These are phyloP conservation scores for Camellia japonica DNA, from an alignment of 148 eudicot species.

Conservation along the genomic window DNA sequence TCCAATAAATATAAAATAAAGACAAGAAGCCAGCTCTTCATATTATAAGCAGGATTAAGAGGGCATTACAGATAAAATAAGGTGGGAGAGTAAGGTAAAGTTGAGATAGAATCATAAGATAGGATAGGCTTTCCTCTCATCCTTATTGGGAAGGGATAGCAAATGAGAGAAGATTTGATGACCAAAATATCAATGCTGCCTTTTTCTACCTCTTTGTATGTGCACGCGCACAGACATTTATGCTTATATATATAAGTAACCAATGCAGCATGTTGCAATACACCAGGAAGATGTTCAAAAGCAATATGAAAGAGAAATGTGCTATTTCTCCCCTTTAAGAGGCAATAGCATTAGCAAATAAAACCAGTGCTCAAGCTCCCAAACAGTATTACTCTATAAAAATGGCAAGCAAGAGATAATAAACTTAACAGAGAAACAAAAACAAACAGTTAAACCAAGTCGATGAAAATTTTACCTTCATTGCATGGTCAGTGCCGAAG, in stretches of 20 bases:
- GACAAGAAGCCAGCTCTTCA: neutral
- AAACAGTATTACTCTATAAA: no score
- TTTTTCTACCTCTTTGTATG: neutral
- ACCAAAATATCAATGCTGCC: neutral
- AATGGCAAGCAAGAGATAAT: neutral
- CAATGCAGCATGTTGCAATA: neutral
- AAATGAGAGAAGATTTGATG: neutral
- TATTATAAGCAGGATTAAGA: neutral
- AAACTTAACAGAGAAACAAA: neutral
- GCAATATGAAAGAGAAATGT: no score
- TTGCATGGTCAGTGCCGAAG: conserved; percentile 34
- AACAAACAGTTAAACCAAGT: neutral
- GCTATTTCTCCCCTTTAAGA: no score
- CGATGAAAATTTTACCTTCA: conserved; percentile 39
- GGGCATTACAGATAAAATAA: neutral
- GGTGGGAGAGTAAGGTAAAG: neutral
- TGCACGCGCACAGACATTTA: no score
- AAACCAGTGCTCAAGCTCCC: neutral
- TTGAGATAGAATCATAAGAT: no score
- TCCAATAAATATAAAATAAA: neutral
- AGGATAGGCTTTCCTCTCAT: no score
- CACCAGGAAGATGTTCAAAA: neutral
- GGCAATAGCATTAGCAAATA: no score
- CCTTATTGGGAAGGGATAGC: no score
- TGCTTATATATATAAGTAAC: neutral